These are phyloP conservation scores for Crithidia brevicula DNA, from an alignment of 208 protist genomes.

Conservation along the genomic window DNA sequence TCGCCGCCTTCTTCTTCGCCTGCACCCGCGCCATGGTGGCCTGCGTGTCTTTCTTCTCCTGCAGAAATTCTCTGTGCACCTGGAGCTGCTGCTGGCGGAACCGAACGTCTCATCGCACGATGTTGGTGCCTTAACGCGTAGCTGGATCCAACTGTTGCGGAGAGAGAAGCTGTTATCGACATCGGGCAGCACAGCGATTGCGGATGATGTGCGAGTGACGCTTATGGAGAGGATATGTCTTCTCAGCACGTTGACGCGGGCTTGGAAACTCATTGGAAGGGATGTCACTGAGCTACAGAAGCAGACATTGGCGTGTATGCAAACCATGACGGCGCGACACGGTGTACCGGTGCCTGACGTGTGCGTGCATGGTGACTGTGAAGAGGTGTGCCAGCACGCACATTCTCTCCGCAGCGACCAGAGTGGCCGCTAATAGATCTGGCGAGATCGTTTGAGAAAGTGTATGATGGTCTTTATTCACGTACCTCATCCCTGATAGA, in stretches of 20 bases:
- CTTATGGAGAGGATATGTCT: constrained; percentile 22
- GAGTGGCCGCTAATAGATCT: too few relatives aligned
- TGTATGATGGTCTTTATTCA: too few relatives aligned
- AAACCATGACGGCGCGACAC: constrained; percentile 9
- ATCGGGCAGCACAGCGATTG: background rate
- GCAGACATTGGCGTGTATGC: constrained; percentile 12
- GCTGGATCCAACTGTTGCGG: constrained; percentile 21
- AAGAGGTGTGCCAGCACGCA: constrained; percentile 20
- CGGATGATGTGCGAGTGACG: background rate
- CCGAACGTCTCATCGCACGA: background rate
- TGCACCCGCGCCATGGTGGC: constrained; percentile 10
- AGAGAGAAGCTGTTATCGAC: constrained; percentile 9
- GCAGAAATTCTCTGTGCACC: constrained; percentile 23
- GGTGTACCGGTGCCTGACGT: constrained; percentile 9
- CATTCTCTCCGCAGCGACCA: background rate
- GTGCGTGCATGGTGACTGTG: constrained; percentile 21
- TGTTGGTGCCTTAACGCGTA: constrained; percentile 12
- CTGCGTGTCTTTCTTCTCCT: constrained; percentile 17
- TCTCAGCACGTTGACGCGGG: constrained; percentile 22
- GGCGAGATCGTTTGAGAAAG: too few relatives aligned
- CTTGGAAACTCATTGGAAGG: background rate
- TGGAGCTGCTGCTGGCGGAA: constrained; percentile 26
- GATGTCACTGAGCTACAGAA: background rate
- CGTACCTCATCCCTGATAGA: too few relatives aligned
- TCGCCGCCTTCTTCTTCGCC: constrained; percentile 6